These are phyloP conservation scores for Phaeodactylum tricornutum DNA, from an alignment of 108 stramenopile species.

Conservation along the genomic window DNA sequence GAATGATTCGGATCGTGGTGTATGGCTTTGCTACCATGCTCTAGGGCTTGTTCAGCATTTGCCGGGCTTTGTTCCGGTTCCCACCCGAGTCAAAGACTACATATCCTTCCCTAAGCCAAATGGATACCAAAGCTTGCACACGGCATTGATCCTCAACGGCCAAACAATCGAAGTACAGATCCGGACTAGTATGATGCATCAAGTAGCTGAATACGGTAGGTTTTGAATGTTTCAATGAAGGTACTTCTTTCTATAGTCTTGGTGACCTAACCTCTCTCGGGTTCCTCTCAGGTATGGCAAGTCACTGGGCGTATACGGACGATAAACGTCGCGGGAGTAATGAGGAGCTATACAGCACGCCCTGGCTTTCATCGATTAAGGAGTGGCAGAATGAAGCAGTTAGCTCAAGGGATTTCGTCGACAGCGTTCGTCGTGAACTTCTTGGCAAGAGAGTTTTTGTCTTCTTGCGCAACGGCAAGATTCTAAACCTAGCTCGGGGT, in stretches of 20 bases:
- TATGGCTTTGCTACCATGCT: constrained; percentile 92
- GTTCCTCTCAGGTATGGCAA: too few relatives aligned
- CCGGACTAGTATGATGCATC: constrained; percentile 85
- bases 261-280: too few relatives aligned
- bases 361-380: constrained; percentile 83
- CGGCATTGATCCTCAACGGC: constrained; percentile 76
- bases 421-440: constrained; percentile 75
- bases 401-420: constrained; percentile 76
- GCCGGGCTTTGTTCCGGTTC: constrained; percentile 82
- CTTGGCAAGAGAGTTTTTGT: constrained; percentile 88
- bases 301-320: constrained; percentile 85
- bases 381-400: constrained; percentile 85
- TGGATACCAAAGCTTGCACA: constrained; percentile 89
- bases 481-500: constrained; percentile 80
- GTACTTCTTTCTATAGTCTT: too few relatives aligned
- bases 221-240: too few relatives aligned
- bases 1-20: constrained; percentile 52
- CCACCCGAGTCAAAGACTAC: constrained; percentile 89
- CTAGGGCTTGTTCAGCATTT: constrained; percentile 84
- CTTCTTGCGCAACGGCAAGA: constrained; percentile 82
- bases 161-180: constrained; percentile 95
- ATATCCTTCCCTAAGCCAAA: constrained; percentile 92
- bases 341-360: constrained; percentile 62
- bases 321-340: constrained; percentile 30
- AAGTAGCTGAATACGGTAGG: constrained; percentile 93